Percentiles rank a stretch among this genome's conserved stretches.
phyloP scores from a whole-genome alignment of 306 rosid species.

The Medicago lupulina region DNA sequence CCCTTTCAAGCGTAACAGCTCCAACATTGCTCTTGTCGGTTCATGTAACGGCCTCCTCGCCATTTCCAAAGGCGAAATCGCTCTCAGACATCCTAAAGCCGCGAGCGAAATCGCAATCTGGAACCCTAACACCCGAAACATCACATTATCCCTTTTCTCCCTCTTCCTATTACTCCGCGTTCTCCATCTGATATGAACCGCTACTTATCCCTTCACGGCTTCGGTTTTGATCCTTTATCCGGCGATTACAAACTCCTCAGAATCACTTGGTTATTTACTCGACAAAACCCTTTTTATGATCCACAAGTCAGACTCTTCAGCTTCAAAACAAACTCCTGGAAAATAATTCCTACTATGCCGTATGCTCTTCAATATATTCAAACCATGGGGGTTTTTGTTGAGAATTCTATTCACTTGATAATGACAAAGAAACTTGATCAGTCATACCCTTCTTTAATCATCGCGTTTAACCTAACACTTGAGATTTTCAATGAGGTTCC shows the following conservation, averaged over 20 bases:
- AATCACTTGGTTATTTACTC: conserved; percentile 54
- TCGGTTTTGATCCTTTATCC: conserved; percentile 52
- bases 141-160: conserved; percentile 53
- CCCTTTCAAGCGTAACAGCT: conserved; percentile 55
- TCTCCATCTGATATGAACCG: too few relatives aligned
- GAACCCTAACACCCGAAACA: conserved; percentile 62
- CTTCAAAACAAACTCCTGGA: too few relatives aligned
- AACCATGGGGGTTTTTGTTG: conserved; percentile 48
- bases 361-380: too few relatives aligned
- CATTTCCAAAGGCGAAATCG: too few relatives aligned
- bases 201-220: conserved; percentile 55
- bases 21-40: conserved; percentile 51
- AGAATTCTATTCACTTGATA: conserved; percentile 66
- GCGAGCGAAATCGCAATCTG: conserved; percentile 77
- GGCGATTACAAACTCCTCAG: conserved; percentile 63
- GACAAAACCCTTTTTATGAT: conserved; percentile 41
- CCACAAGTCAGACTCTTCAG: conserved; percentile 43
- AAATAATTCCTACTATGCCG: too few relatives aligned
- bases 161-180: conserved; percentile 6
- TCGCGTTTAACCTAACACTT: conserved; percentile 49
- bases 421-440: conserved; percentile 47
- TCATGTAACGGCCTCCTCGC: conserved; percentile 63
- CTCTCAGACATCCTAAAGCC: conserved; percentile 43
- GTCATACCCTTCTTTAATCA: conserved; percentile 42
- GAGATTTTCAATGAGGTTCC: conserved; percentile 61